Conservation (phyloP, 352 stramenopile species). For the Phytophthora aleatoria region DNA sequence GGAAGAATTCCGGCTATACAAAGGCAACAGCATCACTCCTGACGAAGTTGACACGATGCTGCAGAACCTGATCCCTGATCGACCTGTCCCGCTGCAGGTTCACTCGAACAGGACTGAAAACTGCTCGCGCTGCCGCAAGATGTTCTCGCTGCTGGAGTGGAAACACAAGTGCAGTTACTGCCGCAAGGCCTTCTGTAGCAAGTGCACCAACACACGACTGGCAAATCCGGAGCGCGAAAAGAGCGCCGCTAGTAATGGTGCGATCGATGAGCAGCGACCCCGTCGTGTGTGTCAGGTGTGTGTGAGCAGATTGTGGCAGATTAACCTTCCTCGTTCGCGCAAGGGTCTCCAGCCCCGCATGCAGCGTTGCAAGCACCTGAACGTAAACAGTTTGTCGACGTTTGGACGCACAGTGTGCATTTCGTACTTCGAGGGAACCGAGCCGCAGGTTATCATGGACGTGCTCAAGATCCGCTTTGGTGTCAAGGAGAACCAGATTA, state of each 20-base stretch:
- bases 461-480: conserved; percentile 82
- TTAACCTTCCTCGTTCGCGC: conserved; percentile 76
- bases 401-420: conserved; percentile 82
- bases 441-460: conserved; percentile 71
- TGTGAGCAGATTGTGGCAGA: conserved; percentile 78
- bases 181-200: conserved; percentile 79
- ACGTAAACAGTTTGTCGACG: conserved; percentile 79
- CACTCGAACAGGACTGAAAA: conserved; percentile 67
- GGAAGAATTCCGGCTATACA: conserved; percentile 80
- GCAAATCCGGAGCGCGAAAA: conserved; percentile 68
- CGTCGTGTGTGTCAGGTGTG: conserved; percentile 78
- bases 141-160: conserved; percentile 84
- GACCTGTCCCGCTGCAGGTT: conserved; percentile 69
- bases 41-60: conserved; percentile 79
- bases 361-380: conserved; percentile 69
- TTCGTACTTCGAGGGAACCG: conserved; percentile 81
- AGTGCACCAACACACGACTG: conserved; percentile 80
- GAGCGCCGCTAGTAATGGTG: conserved; percentile 38
- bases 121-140: conserved; percentile 72
- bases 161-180: conserved; percentile 87
- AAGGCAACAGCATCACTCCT: conserved; percentile 69
- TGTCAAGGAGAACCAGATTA: conserved; percentile 74
- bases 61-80: conserved; percentile 75
- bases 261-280: conserved; percentile 56
- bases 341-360: conserved; percentile 55